Conservation (phyloP, 306 rosid species). For the Fragaria nilgerrensis region DNA sequence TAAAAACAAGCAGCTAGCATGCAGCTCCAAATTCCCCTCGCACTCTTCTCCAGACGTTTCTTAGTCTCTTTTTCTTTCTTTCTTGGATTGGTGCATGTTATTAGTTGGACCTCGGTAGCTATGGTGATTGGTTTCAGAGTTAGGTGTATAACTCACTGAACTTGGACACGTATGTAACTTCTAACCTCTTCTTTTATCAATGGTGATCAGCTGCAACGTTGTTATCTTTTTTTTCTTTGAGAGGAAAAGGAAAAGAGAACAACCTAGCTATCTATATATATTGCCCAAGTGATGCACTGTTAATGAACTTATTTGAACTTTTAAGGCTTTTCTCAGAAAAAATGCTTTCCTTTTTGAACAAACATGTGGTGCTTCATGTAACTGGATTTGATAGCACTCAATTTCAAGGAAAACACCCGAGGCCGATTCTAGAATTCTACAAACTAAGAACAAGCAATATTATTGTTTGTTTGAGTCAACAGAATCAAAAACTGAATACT, state of each 20-base stretch:
- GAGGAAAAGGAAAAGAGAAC: too few relatives aligned
- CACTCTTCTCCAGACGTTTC: constrained; percentile 23
- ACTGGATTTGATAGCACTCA: neutral
- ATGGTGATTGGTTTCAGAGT: constrained; percentile 20
- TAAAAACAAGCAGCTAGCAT: constrained; percentile 7
- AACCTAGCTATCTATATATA: neutral
- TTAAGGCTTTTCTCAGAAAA: too few relatives aligned
- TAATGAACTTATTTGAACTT: too few relatives aligned
- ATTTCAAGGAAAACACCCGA: neutral
- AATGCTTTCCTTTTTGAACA: neutral
- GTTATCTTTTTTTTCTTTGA: neutral
- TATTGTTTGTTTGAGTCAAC: neutral
- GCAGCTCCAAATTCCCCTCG: constrained; percentile 5
- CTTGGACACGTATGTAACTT: constrained; percentile 1
- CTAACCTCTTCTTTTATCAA: constrained; percentile 13
- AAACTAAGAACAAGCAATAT: neutral
- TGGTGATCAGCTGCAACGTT: constrained; percentile 12
- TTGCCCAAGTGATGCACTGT: too few relatives aligned
- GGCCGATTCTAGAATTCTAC: neutral
- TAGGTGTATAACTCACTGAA: constrained; percentile 4
- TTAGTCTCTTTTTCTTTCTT: neutral
- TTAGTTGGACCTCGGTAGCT: neutral
- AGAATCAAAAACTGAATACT: neutral
- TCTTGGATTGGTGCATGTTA: neutral
- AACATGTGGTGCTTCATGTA: too few relatives aligned